These are phyloP conservation scores for Verbena officinalis DNA, from an alignment of 257 asterid species.

Conservation along the genomic window DNA sequence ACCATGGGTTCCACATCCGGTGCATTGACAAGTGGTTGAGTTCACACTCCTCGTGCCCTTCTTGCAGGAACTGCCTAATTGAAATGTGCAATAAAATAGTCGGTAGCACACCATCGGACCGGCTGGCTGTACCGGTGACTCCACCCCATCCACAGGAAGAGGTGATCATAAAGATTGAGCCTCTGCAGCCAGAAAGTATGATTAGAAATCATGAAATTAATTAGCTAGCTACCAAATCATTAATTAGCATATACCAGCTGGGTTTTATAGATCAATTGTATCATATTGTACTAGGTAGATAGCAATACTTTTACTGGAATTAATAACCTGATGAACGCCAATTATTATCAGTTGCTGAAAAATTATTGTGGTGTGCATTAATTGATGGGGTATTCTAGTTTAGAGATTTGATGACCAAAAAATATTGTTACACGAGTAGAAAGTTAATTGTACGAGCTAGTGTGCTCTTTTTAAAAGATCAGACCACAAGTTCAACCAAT, in stretches of 20 bases:
- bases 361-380: too few species aligned
- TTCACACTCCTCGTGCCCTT: slow-evolving; percentile 61
- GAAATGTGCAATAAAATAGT: slow-evolving; percentile 50
- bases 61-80: slow-evolving; percentile 57
- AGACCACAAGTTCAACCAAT: slow-evolving; percentile 2
- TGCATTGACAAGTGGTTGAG: slow-evolving; percentile 56
- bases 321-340: too few species aligned
- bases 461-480: slow-evolving; percentile 14
- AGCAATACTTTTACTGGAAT: too few species aligned
- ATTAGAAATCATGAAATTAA: slow-evolving; percentile 36
- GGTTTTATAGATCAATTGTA: slow-evolving; percentile 15
- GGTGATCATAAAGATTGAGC: slow-evolving; percentile 37
- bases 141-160: slow-evolving; percentile 30
- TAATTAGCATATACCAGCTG: not conserved
- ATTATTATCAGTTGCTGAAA: too few species aligned
- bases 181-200: slow-evolving; percentile 53
- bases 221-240: slow-evolving; percentile 12
- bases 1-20: slow-evolving; percentile 55
- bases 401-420: too few species aligned
- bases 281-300: slow-evolving; percentile 31
- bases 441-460: too few species aligned
- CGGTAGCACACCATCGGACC: slow-evolving; percentile 8
- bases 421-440: too few species aligned
- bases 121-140: not conserved
- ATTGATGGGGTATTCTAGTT: too few species aligned